A percentile compares a stretch with the other conserved stretches of the same genome.
Conservation (phyloP, 306 rosid genomes). For the Begonia fuchsioides region DNA sequence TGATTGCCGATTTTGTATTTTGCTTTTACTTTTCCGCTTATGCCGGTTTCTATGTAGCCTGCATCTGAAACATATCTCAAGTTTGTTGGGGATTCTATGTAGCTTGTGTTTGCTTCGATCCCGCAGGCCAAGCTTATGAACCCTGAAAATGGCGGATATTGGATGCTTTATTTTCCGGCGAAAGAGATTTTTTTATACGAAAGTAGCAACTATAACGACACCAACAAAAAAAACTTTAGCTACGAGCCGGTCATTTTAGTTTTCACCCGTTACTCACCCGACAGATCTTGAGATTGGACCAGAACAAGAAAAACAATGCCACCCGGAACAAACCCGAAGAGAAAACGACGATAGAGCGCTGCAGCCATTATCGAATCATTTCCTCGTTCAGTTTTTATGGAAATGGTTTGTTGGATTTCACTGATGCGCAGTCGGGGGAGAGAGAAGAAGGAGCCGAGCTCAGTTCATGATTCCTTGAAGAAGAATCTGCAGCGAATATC, state of each 20-base stretch:
- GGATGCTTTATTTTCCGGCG: too few species aligned
- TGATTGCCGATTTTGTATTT: too few species aligned
- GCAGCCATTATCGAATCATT: too few species aligned
- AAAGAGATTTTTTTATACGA: not conserved
- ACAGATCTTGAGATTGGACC: slow-evolving; percentile 4
- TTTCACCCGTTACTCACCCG: slow-evolving; percentile 7
- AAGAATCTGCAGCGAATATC: too few species aligned
- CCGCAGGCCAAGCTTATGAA: slow-evolving; percentile 13
- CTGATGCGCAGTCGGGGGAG: too few species aligned
- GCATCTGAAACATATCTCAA: too few species aligned
- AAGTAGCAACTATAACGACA: not conserved
- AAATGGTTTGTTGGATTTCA: too few species aligned
- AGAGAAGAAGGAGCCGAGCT: too few species aligned
- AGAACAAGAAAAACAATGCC: slow-evolving; percentile 4
- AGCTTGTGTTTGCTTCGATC: not conserved
- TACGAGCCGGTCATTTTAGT: too few species aligned
- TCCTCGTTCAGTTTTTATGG: too few species aligned
- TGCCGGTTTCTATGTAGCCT: slow-evolving; percentile 2
- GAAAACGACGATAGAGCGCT: not conserved
- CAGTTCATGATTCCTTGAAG: too few species aligned
- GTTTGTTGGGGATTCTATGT: slow-evolving; percentile 3
- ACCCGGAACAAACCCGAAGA: slow-evolving; percentile 2
- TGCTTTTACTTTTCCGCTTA: not conserved
- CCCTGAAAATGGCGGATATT: slow-evolving; percentile 1
- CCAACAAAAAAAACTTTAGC: too few species aligned